Evolutionary conservation across 164 flowering plant genomes (phyloP), one percentile per base, ranked within the genome.

Genomic region (Warburgia ugandensis): DNA sequence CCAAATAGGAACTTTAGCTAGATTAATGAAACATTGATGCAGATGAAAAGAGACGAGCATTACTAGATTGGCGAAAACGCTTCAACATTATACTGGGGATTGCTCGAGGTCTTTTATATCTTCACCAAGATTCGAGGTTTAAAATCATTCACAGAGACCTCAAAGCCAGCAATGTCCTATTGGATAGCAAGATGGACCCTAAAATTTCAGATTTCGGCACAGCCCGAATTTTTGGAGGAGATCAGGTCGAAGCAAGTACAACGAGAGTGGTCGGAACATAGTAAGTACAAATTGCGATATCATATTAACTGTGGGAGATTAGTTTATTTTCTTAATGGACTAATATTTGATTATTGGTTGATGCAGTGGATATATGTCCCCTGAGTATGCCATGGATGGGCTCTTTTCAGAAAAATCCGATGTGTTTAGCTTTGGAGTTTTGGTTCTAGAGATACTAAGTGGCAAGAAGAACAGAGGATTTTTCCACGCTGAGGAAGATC

Each of bases 101-200:
- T 21, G 74, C 80, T 13, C 60, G 73, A 32, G 84, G 84, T 5
- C 44, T 33, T 35, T 37, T 56, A 26, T 56, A 56, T 47, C 52
- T 46, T 56, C 52, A 46, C 19, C 29, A 38, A 6, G 29, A 56
- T 21, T 55, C 59, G 8, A 56, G 51, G 28, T 19, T 56, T 2
- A 25, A 38, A 55, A 45, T 55, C 26, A 55, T 55, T 25, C 59
- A 54, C 12, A 45, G 50, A 44, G 58, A 55, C 32, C 30, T 55
- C 3, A 55, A 55, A 45, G 58, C 50, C 16, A 44, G 58, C 41
- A 55, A 55, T 32, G 46, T 55, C 30, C 33, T 55, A 0, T 46
- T 55, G 45, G 59, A 48, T 37, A 17, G 23, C 20, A 23, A 29
- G 10, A 28, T 48, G 35, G 17, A 28, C 1, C 52, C 37, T 0